Evolutionary conservation across 2,329 filamentous ascomycete species (phyloP).

Genomic region (Cadophora sp.): DNA sequence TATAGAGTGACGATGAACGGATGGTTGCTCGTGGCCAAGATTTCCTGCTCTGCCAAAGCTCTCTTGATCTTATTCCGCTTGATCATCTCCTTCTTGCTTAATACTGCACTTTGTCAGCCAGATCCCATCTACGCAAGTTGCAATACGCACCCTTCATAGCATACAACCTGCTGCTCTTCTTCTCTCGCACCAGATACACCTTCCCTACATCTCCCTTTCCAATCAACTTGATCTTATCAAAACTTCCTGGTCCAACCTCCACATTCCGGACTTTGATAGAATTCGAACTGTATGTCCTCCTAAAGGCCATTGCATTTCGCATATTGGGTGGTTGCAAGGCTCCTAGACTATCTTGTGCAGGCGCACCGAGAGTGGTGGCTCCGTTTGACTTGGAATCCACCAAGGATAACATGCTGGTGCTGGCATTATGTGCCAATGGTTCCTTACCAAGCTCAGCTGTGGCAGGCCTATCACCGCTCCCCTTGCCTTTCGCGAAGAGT

Average conservation of each 20-base stretch:
- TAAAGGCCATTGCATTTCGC: constrained; percentile 77
- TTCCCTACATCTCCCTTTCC: constrained; percentile 99
- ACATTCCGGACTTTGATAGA: constrained; percentile 98
- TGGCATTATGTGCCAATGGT: constrained; percentile 67
- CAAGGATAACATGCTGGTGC: constrained; percentile 54
- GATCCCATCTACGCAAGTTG: constrained; percentile 6
- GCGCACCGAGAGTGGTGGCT: constrained; percentile 46
- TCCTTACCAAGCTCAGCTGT: constrained; percentile 90
- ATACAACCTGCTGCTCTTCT: constrained; percentile 94
- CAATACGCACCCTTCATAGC: constrained; percentile 89
- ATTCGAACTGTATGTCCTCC: constrained; percentile 97
- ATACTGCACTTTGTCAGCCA: constrained; percentile 62
- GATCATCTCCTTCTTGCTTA: constrained; percentile 99
- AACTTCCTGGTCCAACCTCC: constrained; percentile 92
- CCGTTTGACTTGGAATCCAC: constrained; percentile 54
- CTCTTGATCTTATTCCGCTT: constrained; percentile 99
- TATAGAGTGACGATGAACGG: constrained; percentile 99
- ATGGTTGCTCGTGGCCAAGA: constrained; percentile 97
- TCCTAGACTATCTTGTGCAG: constrained; percentile 60
- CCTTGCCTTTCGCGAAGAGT: constrained; percentile 71
- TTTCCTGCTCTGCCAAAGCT: constrained; percentile 96
- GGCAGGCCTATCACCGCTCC: constrained; percentile 71
- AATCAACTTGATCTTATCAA: constrained; percentile 99
- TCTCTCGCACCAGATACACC: constrained; percentile 95
- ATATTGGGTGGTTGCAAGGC: constrained; percentile 71